A percentile compares a stretch with the other conserved stretches of the same genome.
phyloP scores from a whole-genome alignment of 2,329 filamentous ascomycete species.

The Sporothrix pseudoabietina region DNA sequence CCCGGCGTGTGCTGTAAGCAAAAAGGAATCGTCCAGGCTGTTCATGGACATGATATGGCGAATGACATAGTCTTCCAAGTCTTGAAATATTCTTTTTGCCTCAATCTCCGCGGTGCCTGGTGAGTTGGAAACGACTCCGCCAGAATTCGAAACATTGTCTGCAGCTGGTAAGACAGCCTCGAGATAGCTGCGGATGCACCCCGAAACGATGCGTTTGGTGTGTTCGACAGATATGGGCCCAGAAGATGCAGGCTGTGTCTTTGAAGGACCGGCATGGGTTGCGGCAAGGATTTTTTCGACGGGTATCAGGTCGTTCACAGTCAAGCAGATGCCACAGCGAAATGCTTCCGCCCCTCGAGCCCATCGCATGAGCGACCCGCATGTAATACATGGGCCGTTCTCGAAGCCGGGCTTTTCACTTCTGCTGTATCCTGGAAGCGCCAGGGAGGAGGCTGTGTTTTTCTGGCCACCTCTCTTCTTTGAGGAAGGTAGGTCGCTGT shows the following conservation, averaged over 20 bases:
- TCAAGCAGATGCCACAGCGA: constrained; percentile 80
- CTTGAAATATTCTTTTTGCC: constrained; percentile 67
- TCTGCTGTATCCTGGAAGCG: not conserved
- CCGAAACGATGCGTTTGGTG: constrained; percentile 55
- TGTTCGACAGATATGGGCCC: constrained; percentile 59
- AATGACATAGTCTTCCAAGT: constrained; percentile 76
- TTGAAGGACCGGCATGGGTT: not conserved
- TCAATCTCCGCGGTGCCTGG: constrained; percentile 38
- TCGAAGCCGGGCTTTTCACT: constrained; percentile 58
- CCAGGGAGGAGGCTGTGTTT: not conserved
- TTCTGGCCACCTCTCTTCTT: constrained; percentile 35
- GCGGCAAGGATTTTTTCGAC: constrained; percentile 30
- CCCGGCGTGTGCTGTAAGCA: not conserved
- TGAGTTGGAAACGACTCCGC: not conserved
- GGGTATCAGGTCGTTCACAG: constrained; percentile 75
- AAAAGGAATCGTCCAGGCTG: constrained; percentile 76
- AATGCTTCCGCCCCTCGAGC: constrained; percentile 72
- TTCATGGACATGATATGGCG: constrained; percentile 68
- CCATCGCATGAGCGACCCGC: constrained; percentile 78
- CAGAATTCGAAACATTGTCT: not conserved
- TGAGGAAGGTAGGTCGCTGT: constrained; percentile 45
- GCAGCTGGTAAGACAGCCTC: constrained; percentile 27
- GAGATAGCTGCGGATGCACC: constrained; percentile 47
- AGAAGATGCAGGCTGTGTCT: constrained; percentile 7
- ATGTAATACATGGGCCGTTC: constrained; percentile 81